phyloP scores from a whole-genome alignment of 2,329 filamentous ascomycete genomes.

The Sporothrix luriei region DNA sequence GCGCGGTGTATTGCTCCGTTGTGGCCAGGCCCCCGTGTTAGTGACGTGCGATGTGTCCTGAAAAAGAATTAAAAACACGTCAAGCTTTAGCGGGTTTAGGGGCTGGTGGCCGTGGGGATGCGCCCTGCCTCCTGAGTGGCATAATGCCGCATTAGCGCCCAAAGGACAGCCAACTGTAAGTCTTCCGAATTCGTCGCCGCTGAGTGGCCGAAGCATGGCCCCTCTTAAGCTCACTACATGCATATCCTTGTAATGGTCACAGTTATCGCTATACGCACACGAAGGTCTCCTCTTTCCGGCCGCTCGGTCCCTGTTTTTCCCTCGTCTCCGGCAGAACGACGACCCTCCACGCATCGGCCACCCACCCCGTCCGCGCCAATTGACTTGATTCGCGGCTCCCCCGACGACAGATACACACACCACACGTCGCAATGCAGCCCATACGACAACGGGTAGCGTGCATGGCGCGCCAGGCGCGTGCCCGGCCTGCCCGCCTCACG shows the following conservation, averaged over 20 bases:
- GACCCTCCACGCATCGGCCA: conserved; percentile 22
- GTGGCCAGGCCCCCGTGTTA: conserved; percentile 13
- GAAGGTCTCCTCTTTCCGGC: conserved; percentile 11
- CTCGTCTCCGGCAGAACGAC: conserved; percentile 26
- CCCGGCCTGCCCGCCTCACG: conserved; percentile 37
- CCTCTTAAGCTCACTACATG: neutral
- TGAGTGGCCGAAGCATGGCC: conserved; percentile 31
- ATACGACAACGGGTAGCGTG: conserved; percentile 45
- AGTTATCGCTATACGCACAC: conserved; percentile 16
- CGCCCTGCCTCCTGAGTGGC: neutral
- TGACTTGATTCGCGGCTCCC: neutral
- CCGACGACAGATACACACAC: neutral
- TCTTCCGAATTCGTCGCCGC: conserved; percentile 32
- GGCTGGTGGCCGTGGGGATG: neutral
- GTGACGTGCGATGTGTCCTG: conserved; percentile 24
- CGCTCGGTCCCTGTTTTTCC: conserved; percentile 30
- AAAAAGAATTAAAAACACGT: conserved; percentile 11
- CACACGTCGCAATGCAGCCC: conserved; percentile 43
- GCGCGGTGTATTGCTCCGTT: neutral
- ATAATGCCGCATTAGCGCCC: neutral
- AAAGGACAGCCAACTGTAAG: neutral
- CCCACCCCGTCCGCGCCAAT: conserved; percentile 23
- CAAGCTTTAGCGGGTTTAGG: conserved; percentile 1
- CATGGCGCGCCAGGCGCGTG: conserved; percentile 44
- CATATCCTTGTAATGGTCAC: neutral